Evolutionary conservation across 345 rosid species (phyloP), one percentile per base, ranked within the genome.

Genomic region (Eutrema yunnanense): DNA sequence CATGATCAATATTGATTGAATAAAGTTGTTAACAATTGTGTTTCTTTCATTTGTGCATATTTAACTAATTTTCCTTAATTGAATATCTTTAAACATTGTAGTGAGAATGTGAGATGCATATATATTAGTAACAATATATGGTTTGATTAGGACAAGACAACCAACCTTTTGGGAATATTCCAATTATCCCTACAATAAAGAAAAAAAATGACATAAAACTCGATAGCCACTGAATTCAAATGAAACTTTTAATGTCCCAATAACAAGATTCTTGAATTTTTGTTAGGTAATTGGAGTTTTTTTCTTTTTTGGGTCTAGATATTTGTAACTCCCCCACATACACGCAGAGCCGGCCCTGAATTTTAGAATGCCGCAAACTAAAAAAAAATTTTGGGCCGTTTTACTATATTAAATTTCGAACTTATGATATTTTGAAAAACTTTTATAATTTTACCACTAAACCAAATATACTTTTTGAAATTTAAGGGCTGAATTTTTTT

Each of bases 221-320:
- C 62, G 59, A 22, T 50, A 74, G 61, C 67, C 73, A 59, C 78
- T 50, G 41, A 58, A 27, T n/a, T 16, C 6, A 65, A 73, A 67
- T 41, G 54, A 66, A 41, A 48, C 16, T 74, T 38, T 50, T 30
- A 40, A 49, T 49, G 19, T 58, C 30, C 52, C 47, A 58, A 49
- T 40, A 49, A 30, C 22, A 73, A 64, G 11, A 65, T 38, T 66
- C 61, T 41, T 74, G 37, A 30, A 49, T 50, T 58, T 49, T 66
- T 67, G 38, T 66, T 67, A 66, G 78, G 67, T 50, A 40, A 40
- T 12, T 30, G 27, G 56, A 37, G n/a, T 7, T 10, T 16, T 37
- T 38, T 12, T 22, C 2, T 22, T 58, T 13, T 43, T 29, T 13
- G 9, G 11, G 62, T 65, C 59, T 59, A 55, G 44, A 54, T 62